Evolutionary conservation across 306 rosid genomes (phyloP).

Genomic region (Sechiopsis laciniata): DNA sequence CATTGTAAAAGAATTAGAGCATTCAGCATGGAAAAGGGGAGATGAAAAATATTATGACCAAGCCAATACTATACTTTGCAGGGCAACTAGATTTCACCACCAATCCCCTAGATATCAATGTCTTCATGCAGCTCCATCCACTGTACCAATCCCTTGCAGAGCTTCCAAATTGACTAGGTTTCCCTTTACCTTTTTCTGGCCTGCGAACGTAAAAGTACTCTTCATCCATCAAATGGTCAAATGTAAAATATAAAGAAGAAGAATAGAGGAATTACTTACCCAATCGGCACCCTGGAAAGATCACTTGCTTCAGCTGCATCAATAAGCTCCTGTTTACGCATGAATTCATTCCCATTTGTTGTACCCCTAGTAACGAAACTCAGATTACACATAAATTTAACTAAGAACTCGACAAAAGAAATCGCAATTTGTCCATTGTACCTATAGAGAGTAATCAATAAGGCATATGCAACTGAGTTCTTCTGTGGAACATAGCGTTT

Average conservation of each 20-base stretch:
- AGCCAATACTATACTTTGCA: slow-evolving; percentile 56
- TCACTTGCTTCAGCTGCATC: slow-evolving; percentile 96
- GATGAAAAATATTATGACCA: neutral
- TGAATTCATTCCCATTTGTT: slow-evolving; percentile 66
- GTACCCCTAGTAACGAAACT: slow-evolving; percentile 49
- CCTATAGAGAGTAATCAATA: slow-evolving; percentile 77
- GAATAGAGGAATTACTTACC: slow-evolving; percentile 36
- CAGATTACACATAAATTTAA: slow-evolving; percentile 14
- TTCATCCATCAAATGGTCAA: slow-evolving; percentile 19
- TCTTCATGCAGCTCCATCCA: slow-evolving; percentile 91
- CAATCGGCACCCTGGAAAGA: slow-evolving; percentile 71
- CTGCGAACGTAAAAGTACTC: slow-evolving; percentile 37
- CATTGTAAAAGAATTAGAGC: slow-evolving; percentile 5
- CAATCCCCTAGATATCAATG: slow-evolving; percentile 65
- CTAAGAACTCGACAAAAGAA: neutral
- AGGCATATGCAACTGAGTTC: slow-evolving; percentile 79
- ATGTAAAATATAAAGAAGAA: slow-evolving; percentile 12
- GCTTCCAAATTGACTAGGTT: slow-evolving; percentile 51
- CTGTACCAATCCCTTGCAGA: slow-evolving; percentile 80
- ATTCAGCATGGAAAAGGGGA: neutral
- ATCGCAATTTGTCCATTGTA: slow-evolving; percentile 17
- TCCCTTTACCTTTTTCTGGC: slow-evolving; percentile 80
- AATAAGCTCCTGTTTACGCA: slow-evolving; percentile 83
- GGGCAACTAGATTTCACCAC: slow-evolving; percentile 84
- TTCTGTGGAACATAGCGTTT: slow-evolving; percentile 70